These are phyloP conservation scores for Mycena leptocephala DNA, from an alignment of 768 basidiomycete species.

Conservation along the genomic window DNA sequence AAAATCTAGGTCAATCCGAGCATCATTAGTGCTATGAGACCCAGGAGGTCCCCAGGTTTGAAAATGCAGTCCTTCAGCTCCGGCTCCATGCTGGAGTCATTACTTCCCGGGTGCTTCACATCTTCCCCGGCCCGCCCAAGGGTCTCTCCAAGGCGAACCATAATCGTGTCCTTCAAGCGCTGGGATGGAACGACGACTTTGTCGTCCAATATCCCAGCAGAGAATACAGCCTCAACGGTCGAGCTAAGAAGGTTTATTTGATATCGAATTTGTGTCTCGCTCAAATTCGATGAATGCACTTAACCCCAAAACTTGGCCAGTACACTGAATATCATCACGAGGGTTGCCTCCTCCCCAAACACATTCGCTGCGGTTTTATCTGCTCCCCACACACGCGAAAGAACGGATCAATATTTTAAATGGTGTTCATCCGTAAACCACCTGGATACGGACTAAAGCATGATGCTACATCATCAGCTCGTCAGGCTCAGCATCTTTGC, in stretches of 20 bases:
- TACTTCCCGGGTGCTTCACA: too few relatives aligned
- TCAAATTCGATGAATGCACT: not conserved
- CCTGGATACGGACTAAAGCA: too few relatives aligned
- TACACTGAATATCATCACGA: not conserved
- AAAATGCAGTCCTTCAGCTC: too few relatives aligned
- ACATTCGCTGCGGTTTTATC: not conserved
- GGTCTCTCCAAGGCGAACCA: not conserved
- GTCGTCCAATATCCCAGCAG: not conserved
- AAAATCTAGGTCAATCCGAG: too few relatives aligned
- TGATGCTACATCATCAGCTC: too few relatives aligned
- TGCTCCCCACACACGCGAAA: not conserved
- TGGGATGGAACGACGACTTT: not conserved
- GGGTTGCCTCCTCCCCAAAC: not conserved
- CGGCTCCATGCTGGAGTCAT: too few relatives aligned
- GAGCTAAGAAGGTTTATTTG: not conserved
- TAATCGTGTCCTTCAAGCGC: not conserved
- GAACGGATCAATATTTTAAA: not conserved
- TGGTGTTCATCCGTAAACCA: too few relatives aligned
- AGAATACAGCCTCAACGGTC: not conserved
- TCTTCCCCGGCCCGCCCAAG: not conserved
- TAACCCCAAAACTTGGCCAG: not conserved
- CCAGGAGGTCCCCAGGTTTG: too few relatives aligned
- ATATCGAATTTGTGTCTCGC: not conserved
- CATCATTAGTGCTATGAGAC: too few relatives aligned
- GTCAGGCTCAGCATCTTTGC: too few relatives aligned